A percentile compares a stretch with the other conserved stretches of the same genome.
Conservation (phyloP, 768 basidiomycete species). For the Mycena galericulata region DNA sequence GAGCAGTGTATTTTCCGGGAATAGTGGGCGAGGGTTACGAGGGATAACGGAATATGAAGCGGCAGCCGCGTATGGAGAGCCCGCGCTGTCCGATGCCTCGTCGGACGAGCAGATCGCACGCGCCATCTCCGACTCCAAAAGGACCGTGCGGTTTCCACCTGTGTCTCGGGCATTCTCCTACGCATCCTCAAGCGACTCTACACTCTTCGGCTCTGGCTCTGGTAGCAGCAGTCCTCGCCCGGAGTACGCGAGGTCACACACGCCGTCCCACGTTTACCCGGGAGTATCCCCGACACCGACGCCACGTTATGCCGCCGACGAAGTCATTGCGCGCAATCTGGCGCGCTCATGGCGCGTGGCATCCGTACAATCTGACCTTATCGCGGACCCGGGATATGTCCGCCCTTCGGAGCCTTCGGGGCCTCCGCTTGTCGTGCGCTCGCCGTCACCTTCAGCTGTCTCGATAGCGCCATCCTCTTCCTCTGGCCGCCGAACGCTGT, state of each 20-base stretch:
- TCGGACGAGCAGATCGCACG: conserved; percentile 32
- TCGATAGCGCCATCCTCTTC: neutral
- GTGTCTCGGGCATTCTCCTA: conserved; percentile 21
- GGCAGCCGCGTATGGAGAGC: conserved; percentile 26
- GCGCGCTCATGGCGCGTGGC: conserved; percentile 13
- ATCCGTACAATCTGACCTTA: conserved; percentile 13
- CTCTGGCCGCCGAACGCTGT: conserved; percentile 1
- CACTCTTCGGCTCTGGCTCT: conserved; percentile 12
- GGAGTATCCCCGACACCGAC: conserved; percentile 1
- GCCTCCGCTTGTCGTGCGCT: conserved; percentile 23
- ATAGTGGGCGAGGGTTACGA: neutral
- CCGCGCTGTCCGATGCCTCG: conserved; percentile 26
- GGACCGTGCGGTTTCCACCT: neutral
- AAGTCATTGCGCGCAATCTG: conserved; percentile 26
- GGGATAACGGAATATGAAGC: conserved; percentile 2
- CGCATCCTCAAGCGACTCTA: conserved; percentile 12
- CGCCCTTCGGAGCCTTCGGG: neutral
- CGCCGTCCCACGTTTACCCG: neutral
- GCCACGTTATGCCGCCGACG: conserved; percentile 32
- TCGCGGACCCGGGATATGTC: conserved; percentile 4
- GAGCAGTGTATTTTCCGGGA: neutral
- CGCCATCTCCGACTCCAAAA: conserved; percentile 23
- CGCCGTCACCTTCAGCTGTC: neutral
- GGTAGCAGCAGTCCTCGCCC: conserved; percentile 1
- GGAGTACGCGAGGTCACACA: neutral